Percentiles rank a stretch among this genome's conserved stretches.
Evolutionary conservation across 768 basidiomycete species (phyloP).

Genomic region (Macrolepiota fuliginosa): DNA sequence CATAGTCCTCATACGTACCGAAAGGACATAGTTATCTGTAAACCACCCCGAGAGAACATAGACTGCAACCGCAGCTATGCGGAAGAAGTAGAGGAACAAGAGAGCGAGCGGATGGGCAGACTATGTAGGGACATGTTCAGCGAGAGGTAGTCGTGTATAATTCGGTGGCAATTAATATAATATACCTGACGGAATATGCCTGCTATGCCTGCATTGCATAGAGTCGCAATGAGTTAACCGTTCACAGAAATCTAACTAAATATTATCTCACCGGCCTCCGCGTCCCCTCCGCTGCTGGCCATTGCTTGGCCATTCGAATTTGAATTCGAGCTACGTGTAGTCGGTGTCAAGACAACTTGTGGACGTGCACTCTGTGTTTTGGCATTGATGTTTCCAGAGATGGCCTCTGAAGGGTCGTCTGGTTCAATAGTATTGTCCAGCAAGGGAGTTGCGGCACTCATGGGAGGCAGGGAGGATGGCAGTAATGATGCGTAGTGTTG

Average conservation of each 20-base stretch:
- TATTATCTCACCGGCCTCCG: conserved; percentile 66
- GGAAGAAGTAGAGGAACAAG: conserved; percentile 88
- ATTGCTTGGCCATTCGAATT: conserved; percentile 26
- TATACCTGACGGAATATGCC: conserved; percentile 77
- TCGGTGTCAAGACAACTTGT: conserved; percentile 57
- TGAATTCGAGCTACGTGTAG: conserved; percentile 33
- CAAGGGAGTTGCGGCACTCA: conserved; percentile 64
- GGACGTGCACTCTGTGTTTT: conserved; percentile 17
- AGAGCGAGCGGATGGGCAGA: conserved; percentile 81
- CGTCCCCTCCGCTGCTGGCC: conserved; percentile 59
- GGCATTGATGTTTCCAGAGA: conserved; percentile 34
- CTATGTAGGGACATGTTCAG: conserved; percentile 32
- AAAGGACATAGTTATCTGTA: conserved; percentile 89
- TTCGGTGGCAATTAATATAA: conserved; percentile 11
- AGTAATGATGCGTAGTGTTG: neutral
- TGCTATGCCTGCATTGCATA: conserved; percentile 48
- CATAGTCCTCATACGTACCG: conserved; percentile 49
- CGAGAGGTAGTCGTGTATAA: neutral
- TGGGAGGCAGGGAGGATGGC: conserved; percentile 25
- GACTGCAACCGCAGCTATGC: conserved; percentile 82
- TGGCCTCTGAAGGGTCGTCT: conserved; percentile 56
- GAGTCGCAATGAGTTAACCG: conserved; percentile 4
- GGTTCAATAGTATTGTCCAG: conserved; percentile 79
- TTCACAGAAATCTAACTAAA: neutral
- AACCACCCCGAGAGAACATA: conserved; percentile 94